Evolutionary conservation across 2,329 filamentous ascomycete species (phyloP), one percentile per base, ranked within the genome.

Genomic region (Colletotrichum theobromicola): DNA sequence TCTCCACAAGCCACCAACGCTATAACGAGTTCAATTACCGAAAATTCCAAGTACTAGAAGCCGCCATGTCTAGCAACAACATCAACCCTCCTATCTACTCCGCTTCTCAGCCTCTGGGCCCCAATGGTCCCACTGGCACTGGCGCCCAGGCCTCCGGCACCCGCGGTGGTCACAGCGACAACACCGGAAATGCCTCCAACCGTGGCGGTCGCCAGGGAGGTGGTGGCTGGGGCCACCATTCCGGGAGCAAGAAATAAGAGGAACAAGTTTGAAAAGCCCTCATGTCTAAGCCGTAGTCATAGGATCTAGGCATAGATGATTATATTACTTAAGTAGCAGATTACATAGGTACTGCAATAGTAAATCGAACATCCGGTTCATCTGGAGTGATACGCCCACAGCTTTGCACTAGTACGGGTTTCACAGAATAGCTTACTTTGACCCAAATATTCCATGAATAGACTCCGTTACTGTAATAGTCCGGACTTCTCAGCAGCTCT

Each of bases 341-440:
- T 21, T 13, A 50, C 42, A 7, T 21, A 13, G 42, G 0, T 13
- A 50, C n/a, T 2, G 7, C 7, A 50, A 2, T 21, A 50, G 12
- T 50, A 13, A 50, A 13, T 13, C 3, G n/a, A 50, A 4, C 42
- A 13, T 13, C 13, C 42, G 15, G 24, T 28, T 57, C 28, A 10
- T 18, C 24, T 57, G 9, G 26, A 57, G 53, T 28, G 24, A 57
- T 8, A 57, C 21, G n/a, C n/a, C 6, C 18, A 21, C 0, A 46
- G n/a, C 42, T 46, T 46, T 46, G n/a, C 42, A 0, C 4, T n/a
- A 46, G 1, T 6, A 0, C 13, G 2, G 9, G n/a, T 21, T 2
- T 2, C 1, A 21, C n/a, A 2, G 1, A 21, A 50, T n/a, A 1
- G 1, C 6, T 0, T 21, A 2, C 24, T 2, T 2, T 13, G 2